Base-by-base conservation (phyloP, 1,284 basidiomycete species). In the Ustilago crameri region DNA sequence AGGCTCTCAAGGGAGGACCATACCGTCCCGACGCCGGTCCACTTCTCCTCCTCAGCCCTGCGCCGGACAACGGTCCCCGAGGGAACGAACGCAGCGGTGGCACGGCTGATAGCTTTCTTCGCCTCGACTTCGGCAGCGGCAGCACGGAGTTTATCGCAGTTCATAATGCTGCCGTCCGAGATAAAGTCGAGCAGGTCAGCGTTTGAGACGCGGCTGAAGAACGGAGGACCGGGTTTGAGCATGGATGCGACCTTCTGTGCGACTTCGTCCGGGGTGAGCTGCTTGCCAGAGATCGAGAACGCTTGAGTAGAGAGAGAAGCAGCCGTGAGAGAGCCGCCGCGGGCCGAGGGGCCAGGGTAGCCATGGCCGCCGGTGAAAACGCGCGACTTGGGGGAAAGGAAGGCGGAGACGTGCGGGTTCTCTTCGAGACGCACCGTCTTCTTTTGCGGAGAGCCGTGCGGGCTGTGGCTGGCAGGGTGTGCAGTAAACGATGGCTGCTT, bases 211-310 rank as follows among this genome's bases (percentile, higher is more conserved):
- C 59, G 61, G n/a, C 53, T 62, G 55, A 75, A 79, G 51, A 79
- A 79, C 2, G 78, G 78, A 12, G 76, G 76, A 27, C 78, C 78
- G 1, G 78, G 78, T 22, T 68, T 64, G 51, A 79, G 72, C 62
- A 79, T 69, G 14, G 61, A 65, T 9, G 78, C 78, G 52, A 79
- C 67, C 72, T 79, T 79, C 23, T 69, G 58, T 1, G 74, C 75
- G 5, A 76, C 64, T 47, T 76, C 70, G 14, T 74, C 70, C 1
- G 74, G 74, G 3, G 71, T 64, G 18, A 76, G 43, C 45, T 74
- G 67, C 43, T 61, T 67, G 30, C 68, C 68, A 7, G 57, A 27
- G 24, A 71, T 54, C 10, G 62, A 61, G 32, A 65, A 58, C 2
- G 59, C 55, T 9, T 55, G 51, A 3, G 45, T 12, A 7, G 49